Conservation (phyloP, 2,329 filamentous ascomycete species). For the Fusarium mundagurra region DNA sequence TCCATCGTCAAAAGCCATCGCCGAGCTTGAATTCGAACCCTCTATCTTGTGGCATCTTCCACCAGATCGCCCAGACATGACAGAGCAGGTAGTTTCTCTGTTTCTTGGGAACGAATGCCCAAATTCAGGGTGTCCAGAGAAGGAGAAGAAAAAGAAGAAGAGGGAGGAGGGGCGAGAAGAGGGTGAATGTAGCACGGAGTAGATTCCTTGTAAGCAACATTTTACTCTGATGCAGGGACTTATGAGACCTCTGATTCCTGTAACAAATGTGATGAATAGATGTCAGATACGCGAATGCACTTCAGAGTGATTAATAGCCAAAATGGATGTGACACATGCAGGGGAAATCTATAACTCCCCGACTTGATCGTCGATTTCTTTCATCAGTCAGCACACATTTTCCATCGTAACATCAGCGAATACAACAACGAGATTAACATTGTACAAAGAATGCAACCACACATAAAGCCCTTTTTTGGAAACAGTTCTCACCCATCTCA, state of each 20-base stretch:
- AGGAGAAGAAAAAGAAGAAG: not conserved
- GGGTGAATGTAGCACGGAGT: not conserved
- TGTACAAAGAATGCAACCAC: accelerated
- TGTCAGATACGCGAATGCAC: accelerated
- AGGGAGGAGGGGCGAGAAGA: not conserved
- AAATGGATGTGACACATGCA: too few relatives aligned
- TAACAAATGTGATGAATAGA: accelerated
- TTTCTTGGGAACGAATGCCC: not conserved
- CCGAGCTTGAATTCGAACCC: not conserved
- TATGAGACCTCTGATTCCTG: not conserved
- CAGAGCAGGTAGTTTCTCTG: not conserved
- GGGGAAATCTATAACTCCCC: not conserved
- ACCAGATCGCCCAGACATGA: not conserved
- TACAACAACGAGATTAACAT: not conserved
- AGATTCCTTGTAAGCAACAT: not conserved
- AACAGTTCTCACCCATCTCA: not conserved
- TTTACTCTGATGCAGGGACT: not conserved
- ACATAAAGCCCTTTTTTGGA: accelerated
- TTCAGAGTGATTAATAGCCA: not conserved
- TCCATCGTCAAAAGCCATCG: not conserved
- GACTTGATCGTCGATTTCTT: not conserved
- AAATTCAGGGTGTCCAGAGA: not conserved
- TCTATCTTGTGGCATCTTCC: not conserved
- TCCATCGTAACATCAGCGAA: not conserved
- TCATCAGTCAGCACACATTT: not conserved